Base-by-base conservation (phyloP, 2,329 filamentous ascomycete genomes). In the Verruconis gallopava region DNA sequence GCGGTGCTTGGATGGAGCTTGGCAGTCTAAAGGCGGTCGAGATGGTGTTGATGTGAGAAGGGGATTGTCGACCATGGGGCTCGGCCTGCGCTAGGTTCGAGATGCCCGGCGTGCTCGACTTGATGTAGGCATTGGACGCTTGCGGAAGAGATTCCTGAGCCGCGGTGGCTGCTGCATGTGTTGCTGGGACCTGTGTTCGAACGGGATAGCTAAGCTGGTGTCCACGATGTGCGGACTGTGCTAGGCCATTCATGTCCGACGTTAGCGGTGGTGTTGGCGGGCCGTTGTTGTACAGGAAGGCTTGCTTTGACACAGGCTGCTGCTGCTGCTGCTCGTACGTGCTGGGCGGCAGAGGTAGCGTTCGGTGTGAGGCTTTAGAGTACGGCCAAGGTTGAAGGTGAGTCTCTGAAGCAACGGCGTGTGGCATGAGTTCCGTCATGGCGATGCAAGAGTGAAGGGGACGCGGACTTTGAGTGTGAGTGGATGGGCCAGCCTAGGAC, bases 1-100 rank as follows among this genome's bases (percentile, higher is more conserved):
- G 60, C 4, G 60, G 60, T 12, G 60, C 59, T 35, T 41, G 53
- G 45, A 63, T 62, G 1, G 56, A 52, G 3, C 52, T 42, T 4
- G 60, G 60, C 19, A 62, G 56, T 28, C 54, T 50, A 4, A 63
- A 38, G 2, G 42, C 44, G 5, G 43, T 22, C 4, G 46, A 44
- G 50, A 53, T 42, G 22, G 45, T 21, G 34, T 32, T 42, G 33
- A 33, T 48, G 37, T 22, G 17, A 28, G 35, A 17, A 15, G 41
- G 34, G 13, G 41, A 43, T 14, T 43, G 34, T 18, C 35, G 20
- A 12, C 34, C 33, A 14, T 36, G 19, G 15, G 40, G 40, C 5
- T 37, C 32, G 15, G 30, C 22, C 4, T 33, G 21, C 5, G 36
- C 40, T 6, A 42, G 40, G 12, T 25, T 36, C 19, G 40, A 42